phyloP scores from a whole-genome alignment of 495 filamentous ascomycete species.

The Thermothielavioides terrestris region DNA sequence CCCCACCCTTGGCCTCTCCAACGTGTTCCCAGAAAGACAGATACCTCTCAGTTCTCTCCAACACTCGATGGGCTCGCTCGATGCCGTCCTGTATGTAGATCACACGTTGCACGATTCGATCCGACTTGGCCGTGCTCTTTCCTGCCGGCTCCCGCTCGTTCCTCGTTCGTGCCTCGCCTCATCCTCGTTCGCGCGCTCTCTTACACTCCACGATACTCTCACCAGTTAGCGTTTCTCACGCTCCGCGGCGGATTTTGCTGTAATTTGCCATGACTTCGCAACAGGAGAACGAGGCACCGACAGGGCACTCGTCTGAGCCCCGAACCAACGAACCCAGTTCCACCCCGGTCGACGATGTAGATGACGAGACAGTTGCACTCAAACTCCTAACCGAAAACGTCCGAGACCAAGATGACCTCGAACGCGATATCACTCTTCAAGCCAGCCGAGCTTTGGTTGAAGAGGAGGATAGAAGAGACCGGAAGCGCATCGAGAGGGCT shows the following conservation, averaged over 20 bases:
- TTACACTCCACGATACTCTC: too few relatives aligned
- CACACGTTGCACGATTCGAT: too few relatives aligned
- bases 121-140: background rate
- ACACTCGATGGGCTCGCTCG: too few relatives aligned
- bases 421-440: slow-evolving; percentile 62
- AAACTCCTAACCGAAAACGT: slow-evolving; percentile 61
- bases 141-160: background rate
- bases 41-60: too few relatives aligned
- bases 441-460: slow-evolving; percentile 71
- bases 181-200: background rate
- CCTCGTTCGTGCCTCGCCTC: background rate
- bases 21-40: too few relatives aligned
- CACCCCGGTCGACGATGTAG: background rate
- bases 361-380: slow-evolving; percentile 54
- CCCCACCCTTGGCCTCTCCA: too few relatives aligned
- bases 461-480: slow-evolving; percentile 79
- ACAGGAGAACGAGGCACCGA: background rate
- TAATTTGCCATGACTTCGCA: too few relatives aligned
- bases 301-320: background rate
- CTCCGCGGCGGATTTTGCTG: background rate
- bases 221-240: background rate
- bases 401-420: slow-evolving; percentile 76
- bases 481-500: slow-evolving; percentile 75
- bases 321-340: background rate
- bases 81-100: too few relatives aligned